Conservation (phyloP, 2,329 filamentous ascomycete species). For the Phoma herbarum region DNA sequence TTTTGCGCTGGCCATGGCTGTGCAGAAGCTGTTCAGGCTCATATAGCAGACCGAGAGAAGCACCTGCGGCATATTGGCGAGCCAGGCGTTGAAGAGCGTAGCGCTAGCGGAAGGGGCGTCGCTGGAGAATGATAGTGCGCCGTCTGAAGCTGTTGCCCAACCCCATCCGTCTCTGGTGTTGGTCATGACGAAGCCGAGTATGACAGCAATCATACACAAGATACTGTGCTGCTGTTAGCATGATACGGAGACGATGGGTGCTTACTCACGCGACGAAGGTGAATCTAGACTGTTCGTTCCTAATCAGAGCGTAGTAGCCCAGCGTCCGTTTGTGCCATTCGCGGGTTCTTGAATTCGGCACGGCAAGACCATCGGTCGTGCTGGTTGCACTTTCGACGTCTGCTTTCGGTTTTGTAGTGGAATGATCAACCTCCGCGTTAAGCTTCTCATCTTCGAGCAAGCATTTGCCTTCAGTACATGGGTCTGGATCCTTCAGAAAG, state of each 20-base stretch:
- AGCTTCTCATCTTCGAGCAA: neutral
- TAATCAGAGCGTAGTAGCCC: neutral
- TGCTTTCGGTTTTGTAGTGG: neutral
- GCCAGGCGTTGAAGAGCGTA: constrained; percentile 34
- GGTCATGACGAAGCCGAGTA: neutral
- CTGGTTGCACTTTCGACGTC: neutral
- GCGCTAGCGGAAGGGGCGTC: neutral
- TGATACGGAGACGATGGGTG: too few relatives aligned
- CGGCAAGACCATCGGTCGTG: neutral
- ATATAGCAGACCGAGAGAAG: constrained; percentile 59
- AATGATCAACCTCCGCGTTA: neutral
- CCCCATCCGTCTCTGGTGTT: neutral
- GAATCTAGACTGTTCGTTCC: constrained; percentile 1
- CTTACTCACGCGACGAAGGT: neutral
- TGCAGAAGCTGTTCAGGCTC: constrained; percentile 57
- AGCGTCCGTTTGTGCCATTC: neutral
- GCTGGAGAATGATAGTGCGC: constrained; percentile 12
- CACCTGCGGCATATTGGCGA: constrained; percentile 60
- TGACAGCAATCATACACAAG: neutral
- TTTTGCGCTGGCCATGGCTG: constrained; percentile 56
- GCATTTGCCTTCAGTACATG: neutral
- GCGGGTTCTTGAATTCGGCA: neutral
- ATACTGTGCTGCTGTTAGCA: neutral
- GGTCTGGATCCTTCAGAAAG: neutral
- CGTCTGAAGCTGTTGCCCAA: constrained; percentile 24